phyloP scores from a whole-genome alignment of 371 early-diverging fungal species.

The Mucor velutinosus region DNA sequence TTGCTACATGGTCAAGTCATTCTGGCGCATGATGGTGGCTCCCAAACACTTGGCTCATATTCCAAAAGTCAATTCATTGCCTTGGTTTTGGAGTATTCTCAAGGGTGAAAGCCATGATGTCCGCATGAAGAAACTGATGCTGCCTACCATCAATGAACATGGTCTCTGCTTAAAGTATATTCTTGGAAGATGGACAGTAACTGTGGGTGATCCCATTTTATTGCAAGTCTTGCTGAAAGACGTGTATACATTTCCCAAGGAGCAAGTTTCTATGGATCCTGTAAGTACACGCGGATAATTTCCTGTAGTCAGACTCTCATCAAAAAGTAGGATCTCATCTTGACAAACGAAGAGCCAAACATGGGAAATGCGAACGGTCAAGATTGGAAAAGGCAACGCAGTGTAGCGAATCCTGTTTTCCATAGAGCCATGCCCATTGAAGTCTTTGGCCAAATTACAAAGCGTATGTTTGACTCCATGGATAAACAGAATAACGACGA shows the following conservation, averaged over 20 bases:
- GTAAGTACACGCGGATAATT: constrained; percentile 6
- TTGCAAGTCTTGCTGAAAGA: constrained; percentile 28
- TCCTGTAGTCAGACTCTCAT: background rate
- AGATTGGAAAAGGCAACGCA: constrained; percentile 15
- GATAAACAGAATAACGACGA: constrained; percentile 8
- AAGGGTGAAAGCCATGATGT: constrained; percentile 27
- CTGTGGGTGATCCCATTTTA: constrained; percentile 29
- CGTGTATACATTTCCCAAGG: constrained; percentile 25
- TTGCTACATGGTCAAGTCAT: background rate
- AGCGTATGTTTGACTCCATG: constrained; percentile 21
- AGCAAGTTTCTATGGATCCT: constrained; percentile 16
- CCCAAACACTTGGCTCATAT: constrained; percentile 24
- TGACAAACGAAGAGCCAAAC: constrained; percentile 16
- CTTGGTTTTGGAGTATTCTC: constrained; percentile 25
- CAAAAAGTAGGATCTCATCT: constrained; percentile 13
- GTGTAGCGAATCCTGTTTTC: constrained; percentile 40
- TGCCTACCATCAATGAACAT: constrained; percentile 27
- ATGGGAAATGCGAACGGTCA: constrained; percentile 11
- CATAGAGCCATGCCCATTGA: constrained; percentile 34
- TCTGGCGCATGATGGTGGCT: constrained; percentile 12
- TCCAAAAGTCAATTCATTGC: constrained; percentile 25
- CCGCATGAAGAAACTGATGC: constrained; percentile 14
- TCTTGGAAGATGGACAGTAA: constrained; percentile 25
- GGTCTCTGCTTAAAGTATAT: constrained; percentile 34
- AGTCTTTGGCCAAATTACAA: constrained; percentile 26